phyloP scores from a whole-genome alignment of 2,329 filamentous ascomycete species.

The Fulvia fulva region DNA sequence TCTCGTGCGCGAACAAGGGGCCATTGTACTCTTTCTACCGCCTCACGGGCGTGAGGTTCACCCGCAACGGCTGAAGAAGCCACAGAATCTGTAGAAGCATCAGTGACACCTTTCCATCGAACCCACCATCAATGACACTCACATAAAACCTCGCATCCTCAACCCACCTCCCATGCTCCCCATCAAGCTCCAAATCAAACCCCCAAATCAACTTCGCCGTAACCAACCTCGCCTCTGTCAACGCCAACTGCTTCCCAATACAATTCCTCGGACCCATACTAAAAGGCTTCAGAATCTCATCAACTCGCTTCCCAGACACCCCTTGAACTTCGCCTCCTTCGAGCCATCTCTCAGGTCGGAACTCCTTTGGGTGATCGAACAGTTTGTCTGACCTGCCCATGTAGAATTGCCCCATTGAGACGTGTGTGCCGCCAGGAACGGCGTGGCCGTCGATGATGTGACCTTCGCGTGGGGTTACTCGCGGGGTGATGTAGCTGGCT shows the following conservation, averaged over 20 bases:
- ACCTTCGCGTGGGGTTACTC: slow-evolving; percentile 25
- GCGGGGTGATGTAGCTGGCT: slow-evolving; percentile 29
- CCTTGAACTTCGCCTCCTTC: slow-evolving; percentile 17
- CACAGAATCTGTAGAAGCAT: background rate
- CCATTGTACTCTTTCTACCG: no score
- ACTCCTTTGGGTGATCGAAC: slow-evolving; percentile 27
- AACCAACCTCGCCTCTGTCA: slow-evolving; percentile 21
- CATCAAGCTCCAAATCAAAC: slow-evolving; percentile 24
- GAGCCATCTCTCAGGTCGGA: slow-evolving; percentile 31
- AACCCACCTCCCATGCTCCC: slow-evolving; percentile 21
- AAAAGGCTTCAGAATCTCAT: slow-evolving; percentile 32
- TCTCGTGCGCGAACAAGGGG: no score
- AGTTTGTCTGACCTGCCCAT: slow-evolving; percentile 20
- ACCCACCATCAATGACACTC: slow-evolving; percentile 22
- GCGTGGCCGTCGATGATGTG: slow-evolving; percentile 24
- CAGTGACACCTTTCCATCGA: slow-evolving; percentile 15
- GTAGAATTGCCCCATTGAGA: slow-evolving; percentile 22
- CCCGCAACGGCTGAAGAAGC: background rate
- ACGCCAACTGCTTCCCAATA: slow-evolving; percentile 26
- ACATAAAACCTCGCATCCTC: slow-evolving; percentile 24
- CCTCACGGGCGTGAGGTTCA: background rate
- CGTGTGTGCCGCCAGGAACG: slow-evolving; percentile 24
- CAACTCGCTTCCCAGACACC: slow-evolving; percentile 12
- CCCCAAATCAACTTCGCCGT: slow-evolving; percentile 23
- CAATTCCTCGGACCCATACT: slow-evolving; percentile 29